These are phyloP conservation scores for Coffea eugenioides DNA, from an alignment of 257 asterid genomes.

Conservation along the genomic window DNA sequence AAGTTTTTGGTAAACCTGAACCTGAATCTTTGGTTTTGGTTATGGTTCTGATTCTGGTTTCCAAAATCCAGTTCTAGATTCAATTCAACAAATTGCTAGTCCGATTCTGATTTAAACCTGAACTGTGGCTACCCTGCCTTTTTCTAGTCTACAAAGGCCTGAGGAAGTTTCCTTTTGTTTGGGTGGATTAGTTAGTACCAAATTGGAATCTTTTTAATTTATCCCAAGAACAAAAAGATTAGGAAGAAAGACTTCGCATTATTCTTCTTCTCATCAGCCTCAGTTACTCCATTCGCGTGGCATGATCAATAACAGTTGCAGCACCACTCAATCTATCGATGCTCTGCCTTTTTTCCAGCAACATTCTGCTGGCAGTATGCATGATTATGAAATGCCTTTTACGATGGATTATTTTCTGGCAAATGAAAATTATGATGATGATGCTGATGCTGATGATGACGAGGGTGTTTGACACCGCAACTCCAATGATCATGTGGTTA, in stretches of 20 bases:
- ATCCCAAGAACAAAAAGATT: too few relatives aligned
- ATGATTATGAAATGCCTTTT: slow-evolving; percentile 18
- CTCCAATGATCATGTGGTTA: slow-evolving; percentile 7
- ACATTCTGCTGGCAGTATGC: neutral
- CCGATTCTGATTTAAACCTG: too few relatives aligned
- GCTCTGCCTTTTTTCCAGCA: neutral
- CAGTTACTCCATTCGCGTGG: neutral
- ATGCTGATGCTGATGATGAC: neutral
- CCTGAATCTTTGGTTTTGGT: too few relatives aligned
- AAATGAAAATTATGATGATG: slow-evolving; percentile 9
- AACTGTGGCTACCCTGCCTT: too few relatives aligned
- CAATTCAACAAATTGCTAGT: too few relatives aligned
- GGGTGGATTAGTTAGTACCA: too few relatives aligned
- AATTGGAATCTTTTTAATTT: too few relatives aligned
- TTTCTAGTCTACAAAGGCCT: too few relatives aligned
- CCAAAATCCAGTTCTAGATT: too few relatives aligned
- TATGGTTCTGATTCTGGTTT: too few relatives aligned
- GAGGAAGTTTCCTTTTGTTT: too few relatives aligned
- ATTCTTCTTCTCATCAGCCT: neutral
- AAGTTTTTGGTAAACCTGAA: too few relatives aligned
- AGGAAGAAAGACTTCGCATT: neutral
- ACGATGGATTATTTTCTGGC: neutral
- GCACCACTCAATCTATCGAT: neutral
- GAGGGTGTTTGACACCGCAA: slow-evolving; percentile 10
- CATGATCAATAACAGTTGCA: neutral